Evolutionary conservation across 2,329 filamentous ascomycete species (phyloP).

Genomic region (Pseudocercospora eumusae): DNA sequence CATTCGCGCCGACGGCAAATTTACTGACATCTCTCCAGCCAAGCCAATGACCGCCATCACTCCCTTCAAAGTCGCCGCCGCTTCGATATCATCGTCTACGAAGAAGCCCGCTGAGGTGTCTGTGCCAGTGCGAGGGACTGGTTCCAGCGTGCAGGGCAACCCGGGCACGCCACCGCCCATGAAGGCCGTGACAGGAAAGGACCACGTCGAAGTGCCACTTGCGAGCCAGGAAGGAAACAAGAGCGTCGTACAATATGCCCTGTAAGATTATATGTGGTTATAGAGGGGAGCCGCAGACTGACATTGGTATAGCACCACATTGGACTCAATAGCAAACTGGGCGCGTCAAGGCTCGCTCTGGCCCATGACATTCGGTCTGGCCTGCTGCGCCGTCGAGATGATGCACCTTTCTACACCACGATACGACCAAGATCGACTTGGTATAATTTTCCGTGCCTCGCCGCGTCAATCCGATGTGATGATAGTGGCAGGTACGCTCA

Average conservation of each 20-base stretch:
- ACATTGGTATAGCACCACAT: slow-evolving; percentile 62
- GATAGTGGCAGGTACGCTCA: slow-evolving; percentile 91
- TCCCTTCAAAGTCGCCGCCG: slow-evolving; percentile 63
- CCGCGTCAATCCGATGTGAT: slow-evolving; percentile 88
- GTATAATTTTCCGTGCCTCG: slow-evolving; percentile 87
- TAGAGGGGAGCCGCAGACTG: slow-evolving; percentile 18
- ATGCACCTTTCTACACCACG: slow-evolving; percentile 87
- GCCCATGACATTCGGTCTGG: slow-evolving; percentile 86
- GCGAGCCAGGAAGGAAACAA: slow-evolving; percentile 78
- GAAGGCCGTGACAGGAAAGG: slow-evolving; percentile 52
- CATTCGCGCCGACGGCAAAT: slow-evolving; percentile 16
- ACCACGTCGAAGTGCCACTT: slow-evolving; percentile 69
- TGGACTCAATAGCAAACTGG: slow-evolving; percentile 82
- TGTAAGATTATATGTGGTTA: slow-evolving; percentile 61
- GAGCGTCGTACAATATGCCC: slow-evolving; percentile 78
- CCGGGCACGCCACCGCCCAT: slow-evolving; percentile 55
- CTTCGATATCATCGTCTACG: slow-evolving; percentile 66
- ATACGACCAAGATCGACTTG: slow-evolving; percentile 84
- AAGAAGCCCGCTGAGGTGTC: slow-evolving; percentile 61
- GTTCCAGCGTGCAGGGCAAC: slow-evolving; percentile 54
- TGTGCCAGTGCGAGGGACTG: slow-evolving; percentile 37
- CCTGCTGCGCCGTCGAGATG: slow-evolving; percentile 90
- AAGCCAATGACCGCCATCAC: slow-evolving; percentile 65
- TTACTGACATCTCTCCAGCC: slow-evolving; percentile 50
- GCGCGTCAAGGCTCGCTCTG: slow-evolving; percentile 79